Evolutionary conservation across 108 stramenopile species (phyloP).

Genomic region (Hondaea fermentalgiana): DNA sequence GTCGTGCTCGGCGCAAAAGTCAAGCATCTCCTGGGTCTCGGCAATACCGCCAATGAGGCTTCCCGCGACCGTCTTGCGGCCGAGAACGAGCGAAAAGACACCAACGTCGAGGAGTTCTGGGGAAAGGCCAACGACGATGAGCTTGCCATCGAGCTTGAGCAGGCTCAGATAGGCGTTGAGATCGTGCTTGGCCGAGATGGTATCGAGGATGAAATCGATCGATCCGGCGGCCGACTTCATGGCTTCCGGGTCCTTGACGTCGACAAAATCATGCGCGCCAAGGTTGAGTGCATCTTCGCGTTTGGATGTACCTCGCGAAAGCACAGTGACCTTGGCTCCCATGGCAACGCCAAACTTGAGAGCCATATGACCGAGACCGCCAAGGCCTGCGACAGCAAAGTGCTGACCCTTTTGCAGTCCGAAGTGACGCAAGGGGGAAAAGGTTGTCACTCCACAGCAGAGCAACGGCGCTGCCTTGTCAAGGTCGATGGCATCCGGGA

Average conservation of each 20-base stretch:
- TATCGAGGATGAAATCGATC: slow-evolving; percentile 48
- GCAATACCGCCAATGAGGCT: slow-evolving; percentile 48
- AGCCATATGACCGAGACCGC: slow-evolving; percentile 57
- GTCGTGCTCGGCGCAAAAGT: slow-evolving; percentile 47
- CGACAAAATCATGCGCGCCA: slow-evolving; percentile 33
- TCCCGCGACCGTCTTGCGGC: slow-evolving; percentile 25
- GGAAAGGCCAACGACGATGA: slow-evolving; percentile 35
- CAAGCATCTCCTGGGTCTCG: slow-evolving; percentile 53
- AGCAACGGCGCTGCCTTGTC: slow-evolving; percentile 32
- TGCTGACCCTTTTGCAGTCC: slow-evolving; percentile 26
- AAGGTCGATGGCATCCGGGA: background rate
- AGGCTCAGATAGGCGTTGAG: slow-evolving; percentile 24
- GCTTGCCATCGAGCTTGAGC: slow-evolving; percentile 34
- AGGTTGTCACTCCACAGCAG: slow-evolving; percentile 62
- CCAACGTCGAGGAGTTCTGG: slow-evolving; percentile 18
- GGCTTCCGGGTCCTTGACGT: background rate
- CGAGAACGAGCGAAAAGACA: slow-evolving; percentile 24
- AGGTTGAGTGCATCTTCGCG: slow-evolving; percentile 32
- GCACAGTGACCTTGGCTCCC: slow-evolving; percentile 36
- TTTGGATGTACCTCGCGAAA: slow-evolving; percentile 44
- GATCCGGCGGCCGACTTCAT: slow-evolving; percentile 32
- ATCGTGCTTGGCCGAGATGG: slow-evolving; percentile 40
- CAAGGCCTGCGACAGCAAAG: slow-evolving; percentile 54
- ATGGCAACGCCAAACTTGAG: slow-evolving; percentile 51
- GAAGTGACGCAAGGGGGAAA: slow-evolving; percentile 41